Conservation (phyloP, 768 basidiomycete genomes). For the Nidularia pulvinata region DNA sequence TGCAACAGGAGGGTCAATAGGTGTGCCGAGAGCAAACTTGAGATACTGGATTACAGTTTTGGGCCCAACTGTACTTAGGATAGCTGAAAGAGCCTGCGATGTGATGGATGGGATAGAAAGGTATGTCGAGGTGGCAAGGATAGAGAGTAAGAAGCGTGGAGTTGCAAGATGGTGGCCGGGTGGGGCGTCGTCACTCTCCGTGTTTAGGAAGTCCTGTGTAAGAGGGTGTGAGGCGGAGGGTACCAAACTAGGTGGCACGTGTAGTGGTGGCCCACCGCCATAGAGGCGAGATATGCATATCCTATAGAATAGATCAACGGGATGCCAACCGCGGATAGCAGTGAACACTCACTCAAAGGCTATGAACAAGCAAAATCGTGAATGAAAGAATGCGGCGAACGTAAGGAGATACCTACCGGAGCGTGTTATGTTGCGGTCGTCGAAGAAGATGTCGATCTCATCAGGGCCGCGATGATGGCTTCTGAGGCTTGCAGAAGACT, state of each 20-base stretch:
- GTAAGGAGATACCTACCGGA: slow-evolving; percentile 52
- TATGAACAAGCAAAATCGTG: slow-evolving; percentile 17
- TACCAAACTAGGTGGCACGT: slow-evolving; percentile 62
- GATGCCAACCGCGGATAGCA: background rate
- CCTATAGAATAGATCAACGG: slow-evolving; percentile 31
- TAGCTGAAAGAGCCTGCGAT: slow-evolving; percentile 69
- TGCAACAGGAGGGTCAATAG: slow-evolving; percentile 42
- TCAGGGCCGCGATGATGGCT: slow-evolving; percentile 30
- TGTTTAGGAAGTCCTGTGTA: slow-evolving; percentile 59
- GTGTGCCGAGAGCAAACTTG: slow-evolving; percentile 76
- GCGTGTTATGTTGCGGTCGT: slow-evolving; percentile 88
- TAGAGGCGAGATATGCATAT: slow-evolving; percentile 87
- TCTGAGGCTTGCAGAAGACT: slow-evolving; percentile 41
- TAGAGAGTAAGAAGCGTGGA: slow-evolving; percentile 80
- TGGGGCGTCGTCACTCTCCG: slow-evolving; percentile 32
- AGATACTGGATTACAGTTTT: slow-evolving; percentile 78
- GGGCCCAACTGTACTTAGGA: slow-evolving; percentile 78
- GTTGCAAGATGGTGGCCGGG: slow-evolving; percentile 68
- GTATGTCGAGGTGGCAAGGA: slow-evolving; percentile 86
- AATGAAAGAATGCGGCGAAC: background rate
- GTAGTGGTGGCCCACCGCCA: slow-evolving; percentile 78
- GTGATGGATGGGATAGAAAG: slow-evolving; percentile 80
- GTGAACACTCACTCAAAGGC: slow-evolving; percentile 81
- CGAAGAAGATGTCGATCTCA: slow-evolving; percentile 70
- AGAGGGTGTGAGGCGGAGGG: slow-evolving; percentile 71